Conservation (phyloP, 139 green algal genomes). For the Chlorella sp. region DNA sequence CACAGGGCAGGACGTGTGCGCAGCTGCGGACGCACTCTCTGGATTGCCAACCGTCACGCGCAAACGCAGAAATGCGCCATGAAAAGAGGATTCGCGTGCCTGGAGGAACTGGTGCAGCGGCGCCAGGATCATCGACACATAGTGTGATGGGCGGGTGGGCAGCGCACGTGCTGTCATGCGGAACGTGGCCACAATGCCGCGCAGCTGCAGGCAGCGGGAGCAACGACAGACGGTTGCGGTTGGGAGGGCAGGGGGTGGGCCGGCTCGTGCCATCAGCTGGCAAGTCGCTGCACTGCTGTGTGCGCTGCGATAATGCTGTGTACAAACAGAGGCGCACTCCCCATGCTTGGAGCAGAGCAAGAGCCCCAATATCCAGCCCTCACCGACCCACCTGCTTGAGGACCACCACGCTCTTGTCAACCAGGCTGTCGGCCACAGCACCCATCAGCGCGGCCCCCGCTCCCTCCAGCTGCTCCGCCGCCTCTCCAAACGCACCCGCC, state of each 20-base stretch:
- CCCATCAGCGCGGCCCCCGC: slow-evolving; percentile 27
- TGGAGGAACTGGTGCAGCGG: slow-evolving; percentile 55
- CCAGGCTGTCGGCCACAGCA: slow-evolving; percentile 33
- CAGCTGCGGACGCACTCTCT: no score
- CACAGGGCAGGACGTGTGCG: no score
- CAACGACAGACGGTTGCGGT: slow-evolving; percentile 18
- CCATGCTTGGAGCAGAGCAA: no score
- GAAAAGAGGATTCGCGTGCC: not conserved
- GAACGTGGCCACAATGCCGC: slow-evolving; percentile 94
- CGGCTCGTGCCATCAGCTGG: no score
- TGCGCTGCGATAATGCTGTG: no score
- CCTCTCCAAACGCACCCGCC: slow-evolving; percentile 8
- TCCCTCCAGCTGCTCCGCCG: slow-evolving; percentile 9
- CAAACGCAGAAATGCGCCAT: no score
- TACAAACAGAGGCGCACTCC: no score
- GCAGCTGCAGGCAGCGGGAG: slow-evolving; percentile 79
- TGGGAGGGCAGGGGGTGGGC: not conserved
- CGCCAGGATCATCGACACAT: slow-evolving; percentile 72
- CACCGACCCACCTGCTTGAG: slow-evolving; percentile 42
- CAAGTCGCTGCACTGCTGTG: no score
- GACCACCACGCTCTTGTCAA: slow-evolving; percentile 38
- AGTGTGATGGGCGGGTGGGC: slow-evolving; percentile 85
- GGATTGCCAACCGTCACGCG: no score
- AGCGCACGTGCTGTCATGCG: slow-evolving; percentile 88
- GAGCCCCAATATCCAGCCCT: no score